Base-by-base conservation (phyloP, 495 filamentous ascomycete species). In the Podospora comata region DNA sequence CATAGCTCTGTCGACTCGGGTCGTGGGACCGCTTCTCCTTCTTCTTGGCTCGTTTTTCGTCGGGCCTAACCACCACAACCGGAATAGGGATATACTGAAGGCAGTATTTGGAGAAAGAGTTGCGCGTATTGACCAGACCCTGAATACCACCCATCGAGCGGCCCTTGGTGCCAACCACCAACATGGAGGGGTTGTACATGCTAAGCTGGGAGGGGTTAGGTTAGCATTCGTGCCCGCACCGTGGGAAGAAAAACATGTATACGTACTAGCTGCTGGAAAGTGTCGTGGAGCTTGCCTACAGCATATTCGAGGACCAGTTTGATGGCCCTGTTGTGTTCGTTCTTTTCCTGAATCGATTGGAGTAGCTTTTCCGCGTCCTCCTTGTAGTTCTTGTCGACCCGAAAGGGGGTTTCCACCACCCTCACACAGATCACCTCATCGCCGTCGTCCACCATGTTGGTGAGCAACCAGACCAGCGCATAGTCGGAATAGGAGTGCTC, bases 401-500 rank as follows among this genome's bases (percentile, higher is more conserved):
- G 91, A 61, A 89, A 86, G 70, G 95, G 90, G 74, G 90, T 94
- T 72, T 97, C 94, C 54, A 98, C 86, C 5, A 96, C 95, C 39
- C 92, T 85, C 54, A 99, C 85, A 79, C 95, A 99, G 44, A 99
- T 89, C 64, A 99, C 91, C 79, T 98, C 92, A 74, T 99, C 95
- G 13, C 96, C 95, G 77, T 98, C 95, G 73, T 97, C 94, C 23
- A 97, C 94, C 70, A 98, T 82, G 75, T 97, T 93, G 74, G 96
- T 92, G 30, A 99, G 86, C 60, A 97, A 85, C 93, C 94, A 99
- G 75, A 96, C 89, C 15, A 99, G 83, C 9, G 95, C 95, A 80
- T 92, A 96, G 61, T 97, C 93, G 20, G 94, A 97, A 79, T 98
- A 98, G 66, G 92, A 88, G 72, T 98, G 95, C 75, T 96, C 90